A percentile compares a stretch with the other conserved stretches of the same genome.
These are phyloP conservation scores for Ophiostoma sp. DNA, from an alignment of 2,329 filamentous ascomycete species.

Conservation along the genomic window DNA sequence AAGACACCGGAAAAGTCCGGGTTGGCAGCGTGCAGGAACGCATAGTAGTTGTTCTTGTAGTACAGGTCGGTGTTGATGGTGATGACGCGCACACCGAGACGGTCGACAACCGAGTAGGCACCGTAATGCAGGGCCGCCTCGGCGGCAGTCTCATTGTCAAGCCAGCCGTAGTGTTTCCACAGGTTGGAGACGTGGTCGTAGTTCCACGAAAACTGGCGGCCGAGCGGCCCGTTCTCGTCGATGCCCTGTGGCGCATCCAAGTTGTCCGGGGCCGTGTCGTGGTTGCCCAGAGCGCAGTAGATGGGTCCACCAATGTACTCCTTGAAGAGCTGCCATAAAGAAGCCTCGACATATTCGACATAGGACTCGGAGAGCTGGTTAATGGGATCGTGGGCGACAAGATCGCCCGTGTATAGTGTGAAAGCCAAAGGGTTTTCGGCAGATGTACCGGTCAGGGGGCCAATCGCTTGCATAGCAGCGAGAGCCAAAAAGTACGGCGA, in stretches of 20 bases:
- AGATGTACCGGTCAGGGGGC: constrained; percentile 56
- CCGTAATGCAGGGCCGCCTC: constrained; percentile 49
- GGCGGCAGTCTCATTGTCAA: constrained; percentile 41
- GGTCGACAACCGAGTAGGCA: constrained; percentile 50
- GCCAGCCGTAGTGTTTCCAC: constrained; percentile 54
- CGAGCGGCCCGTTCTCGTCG: constrained; percentile 42
- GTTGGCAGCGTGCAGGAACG: constrained; percentile 53
- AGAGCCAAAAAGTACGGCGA: constrained; percentile 59
- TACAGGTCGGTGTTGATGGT: constrained; percentile 62
- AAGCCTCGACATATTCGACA: constrained; percentile 54
- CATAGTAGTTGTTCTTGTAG: constrained; percentile 59
- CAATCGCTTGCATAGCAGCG: constrained; percentile 56
- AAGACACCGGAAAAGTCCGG: constrained; percentile 54
- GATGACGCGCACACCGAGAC: constrained; percentile 55
- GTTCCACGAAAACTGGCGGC: constrained; percentile 56
- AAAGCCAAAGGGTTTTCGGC: constrained; percentile 50
- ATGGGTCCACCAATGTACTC: constrained; percentile 57
- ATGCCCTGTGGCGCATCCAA: constrained; percentile 54
- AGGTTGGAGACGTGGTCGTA: constrained; percentile 50
- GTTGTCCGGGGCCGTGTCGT: constrained; percentile 57
- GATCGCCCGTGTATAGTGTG: constrained; percentile 61
- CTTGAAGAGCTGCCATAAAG: constrained; percentile 57
- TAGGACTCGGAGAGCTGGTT: constrained; percentile 53
- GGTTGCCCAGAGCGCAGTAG: constrained; percentile 59
- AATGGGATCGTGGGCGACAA: constrained; percentile 56